Base-by-base conservation (phyloP, 192 early-diverging fungal genomes). In the Gigaspora rosea region DNA sequence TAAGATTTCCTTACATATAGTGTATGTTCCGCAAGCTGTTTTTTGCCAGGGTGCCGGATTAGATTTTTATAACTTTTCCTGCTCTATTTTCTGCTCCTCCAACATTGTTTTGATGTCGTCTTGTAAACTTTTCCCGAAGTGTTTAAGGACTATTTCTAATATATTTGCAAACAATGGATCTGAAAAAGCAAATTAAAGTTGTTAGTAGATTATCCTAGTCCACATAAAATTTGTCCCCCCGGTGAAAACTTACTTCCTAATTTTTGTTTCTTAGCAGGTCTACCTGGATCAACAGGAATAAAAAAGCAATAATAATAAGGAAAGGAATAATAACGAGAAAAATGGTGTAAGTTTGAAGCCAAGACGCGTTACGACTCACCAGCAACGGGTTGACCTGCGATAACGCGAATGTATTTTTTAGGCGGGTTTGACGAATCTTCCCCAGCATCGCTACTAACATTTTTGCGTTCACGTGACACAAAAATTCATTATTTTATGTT, bases 91-190 rank as follows among this genome's bases (percentile, higher is more conserved):
- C 32, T 62, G 59, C 3, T 62, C 61, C 61, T 4, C 61, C 61
- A 62, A 62, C 59, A 62, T 62, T 62, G 20, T 62, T 62, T 62
- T 8, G 33, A 63, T 63, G 61, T 63, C n/a, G 10, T 63, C 61
- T 63, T n/a, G 61, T 63, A 63, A 63, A 63, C 61, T 63, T 63
- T 63, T n/a, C n/a, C 61, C 61, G 61, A n/a, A 11, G 66, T 18
- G 32, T 8, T 46, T 18, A 68, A 41, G 13, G 66, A 47, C 66
- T 16, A 68, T 36, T 49, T 68, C 66, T 47, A 68, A 68, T 68
- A 68, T 68, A 4, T 49, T 41, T 68, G 11, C 4, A 68, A 48
- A 68, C 36, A 41, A 22, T 68, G 66, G 36, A 68, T 68, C 46
- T 68, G 66, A 41, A 68, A 41, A 36, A 11, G 48, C 46, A 68